phyloP scores from a whole-genome alignment of 2,329 filamentous ascomycete genomes.

The Alternaria triticina region DNA sequence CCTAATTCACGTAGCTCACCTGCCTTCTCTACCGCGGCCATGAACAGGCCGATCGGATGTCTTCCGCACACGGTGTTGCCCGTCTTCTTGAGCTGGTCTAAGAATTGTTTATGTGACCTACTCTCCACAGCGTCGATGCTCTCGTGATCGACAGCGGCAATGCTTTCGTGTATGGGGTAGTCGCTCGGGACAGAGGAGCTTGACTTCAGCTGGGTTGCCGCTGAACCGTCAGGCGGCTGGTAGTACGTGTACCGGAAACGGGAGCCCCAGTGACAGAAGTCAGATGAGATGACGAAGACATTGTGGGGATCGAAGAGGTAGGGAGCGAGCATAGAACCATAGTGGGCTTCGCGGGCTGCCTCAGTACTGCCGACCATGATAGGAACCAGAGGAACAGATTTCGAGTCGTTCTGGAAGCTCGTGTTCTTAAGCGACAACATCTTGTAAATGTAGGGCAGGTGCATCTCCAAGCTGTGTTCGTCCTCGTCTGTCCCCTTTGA shows the following conservation, averaged over 20 bases:
- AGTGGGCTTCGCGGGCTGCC: slow-evolving; percentile 67
- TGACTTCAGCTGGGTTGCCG: slow-evolving; percentile 36
- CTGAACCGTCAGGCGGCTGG: slow-evolving; percentile 57
- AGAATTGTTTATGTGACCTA: slow-evolving; percentile 73
- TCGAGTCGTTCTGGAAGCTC: slow-evolving; percentile 46
- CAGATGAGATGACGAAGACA: slow-evolving; percentile 87
- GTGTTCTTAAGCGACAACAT: slow-evolving; percentile 60
- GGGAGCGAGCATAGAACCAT: slow-evolving; percentile 74
- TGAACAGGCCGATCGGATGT: slow-evolving; percentile 90
- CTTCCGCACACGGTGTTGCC: slow-evolving; percentile 92
- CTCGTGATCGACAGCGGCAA: slow-evolving; percentile 76
- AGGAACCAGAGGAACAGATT: slow-evolving; percentile 79
- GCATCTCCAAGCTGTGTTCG: slow-evolving; percentile 97
- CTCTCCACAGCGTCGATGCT: slow-evolving; percentile 86
- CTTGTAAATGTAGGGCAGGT: slow-evolving; percentile 91
- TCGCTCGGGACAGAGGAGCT: slow-evolving; percentile 54
- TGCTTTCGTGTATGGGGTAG: slow-evolving; percentile 80
- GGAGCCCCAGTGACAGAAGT: slow-evolving; percentile 95
- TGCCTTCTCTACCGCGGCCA: slow-evolving; percentile 80
- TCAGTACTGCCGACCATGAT: slow-evolving; percentile 83
- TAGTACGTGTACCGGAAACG: slow-evolving; percentile 88
- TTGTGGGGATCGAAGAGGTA: slow-evolving; percentile 79
- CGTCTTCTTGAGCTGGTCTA: slow-evolving; percentile 71
- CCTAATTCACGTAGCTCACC: slow-evolving; percentile 48
- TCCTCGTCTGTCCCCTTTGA: slow-evolving; percentile 70